These are phyloP conservation scores for Annulohypoxylon maeteangense DNA, from an alignment of 495 filamentous ascomycete species.

Conservation along the genomic window DNA sequence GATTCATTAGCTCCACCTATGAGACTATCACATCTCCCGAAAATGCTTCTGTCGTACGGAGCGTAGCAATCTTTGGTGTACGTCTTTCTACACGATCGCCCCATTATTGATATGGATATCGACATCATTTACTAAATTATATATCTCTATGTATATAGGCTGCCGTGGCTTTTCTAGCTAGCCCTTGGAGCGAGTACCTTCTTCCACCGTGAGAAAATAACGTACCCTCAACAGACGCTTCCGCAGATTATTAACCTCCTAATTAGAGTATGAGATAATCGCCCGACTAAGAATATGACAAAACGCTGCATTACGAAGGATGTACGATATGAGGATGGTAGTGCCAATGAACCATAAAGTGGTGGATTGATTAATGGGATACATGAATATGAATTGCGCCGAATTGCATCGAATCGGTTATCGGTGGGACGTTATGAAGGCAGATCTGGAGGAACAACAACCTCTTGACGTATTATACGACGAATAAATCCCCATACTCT, in stretches of 20 bases:
- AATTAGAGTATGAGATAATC: constrained; percentile 15
- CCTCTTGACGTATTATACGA: constrained; percentile 30
- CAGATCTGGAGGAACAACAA: constrained; percentile 14
- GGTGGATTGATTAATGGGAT: constrained; percentile 17
- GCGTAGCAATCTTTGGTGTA: constrained; percentile 78
- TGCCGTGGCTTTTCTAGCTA: constrained; percentile 78
- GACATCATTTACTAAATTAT: not conserved
- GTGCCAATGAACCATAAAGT: not conserved
- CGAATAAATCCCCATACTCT: constrained; percentile 3
- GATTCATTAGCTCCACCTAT: constrained; percentile 62
- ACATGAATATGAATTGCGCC: not conserved
- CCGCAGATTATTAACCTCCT: constrained; percentile 9
- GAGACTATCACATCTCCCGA: constrained; percentile 74
- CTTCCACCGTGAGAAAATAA: constrained; percentile 68
- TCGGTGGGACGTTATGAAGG: constrained; percentile 12
- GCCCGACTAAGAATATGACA: not conserved
- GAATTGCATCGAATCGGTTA: constrained; percentile 13
- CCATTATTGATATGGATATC: not conserved
- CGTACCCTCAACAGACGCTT: not conserved
- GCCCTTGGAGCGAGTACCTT: constrained; percentile 78
- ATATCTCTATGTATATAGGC: constrained; percentile 58
- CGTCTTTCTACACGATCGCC: constrained; percentile 45
- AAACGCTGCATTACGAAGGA: not conserved
- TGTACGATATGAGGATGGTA: constrained; percentile 33
- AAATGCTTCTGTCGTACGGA: constrained; percentile 79